Base-by-base conservation (phyloP, 495 filamentous ascomycete genomes). In the Aspergillus hancockii region DNA sequence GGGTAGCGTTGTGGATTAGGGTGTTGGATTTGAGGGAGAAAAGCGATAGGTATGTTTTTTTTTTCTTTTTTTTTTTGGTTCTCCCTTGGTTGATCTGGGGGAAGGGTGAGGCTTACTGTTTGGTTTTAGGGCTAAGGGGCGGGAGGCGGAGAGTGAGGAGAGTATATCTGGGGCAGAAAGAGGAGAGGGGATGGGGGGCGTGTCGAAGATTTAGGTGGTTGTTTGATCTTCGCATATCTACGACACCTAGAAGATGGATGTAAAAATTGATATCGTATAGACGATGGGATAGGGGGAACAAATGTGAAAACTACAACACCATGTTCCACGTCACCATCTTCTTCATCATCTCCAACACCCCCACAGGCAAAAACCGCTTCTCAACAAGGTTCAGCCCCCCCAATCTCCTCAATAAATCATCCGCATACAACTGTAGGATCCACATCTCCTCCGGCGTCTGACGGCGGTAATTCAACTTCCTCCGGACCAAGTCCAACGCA, bases 321-420 rank as follows among this genome's bases (percentile, higher is more conserved):
- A 69, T 69, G 62, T 83, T 78, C 83, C 83, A 86, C 52, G 64
- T 76, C 40, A 86, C 79, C 65, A 73, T 79, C 66, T 80, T 80
- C 36, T 76, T 77, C 61, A 86, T 71, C 74, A 83, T 77, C 19
- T 63, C 69, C 60, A 85, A 63, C 31, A 86, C 63, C 0, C 84
- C 81, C 36, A 83, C 71, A 0, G 83, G 83, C 59, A 87, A 66
- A 55, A 83, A 76, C 36, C 75, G 75, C 59, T 77, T 72, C 40
- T 86, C 84, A 19, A 83, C 80, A 50, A 87, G 65, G 34, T 64
- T 73, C 64, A 83, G 58, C 2, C 81, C 81, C 8, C 82, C 83
- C 63, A 77, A 84, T 10, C 68, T 58, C 36, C 72, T 67, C 38
- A 81, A 51, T 60, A 86, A 61, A 50, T 86, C 83, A 12, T 70